These are phyloP conservation scores for Gymnopilus junonius DNA, from an alignment of 768 basidiomycete species.

Conservation along the genomic window DNA sequence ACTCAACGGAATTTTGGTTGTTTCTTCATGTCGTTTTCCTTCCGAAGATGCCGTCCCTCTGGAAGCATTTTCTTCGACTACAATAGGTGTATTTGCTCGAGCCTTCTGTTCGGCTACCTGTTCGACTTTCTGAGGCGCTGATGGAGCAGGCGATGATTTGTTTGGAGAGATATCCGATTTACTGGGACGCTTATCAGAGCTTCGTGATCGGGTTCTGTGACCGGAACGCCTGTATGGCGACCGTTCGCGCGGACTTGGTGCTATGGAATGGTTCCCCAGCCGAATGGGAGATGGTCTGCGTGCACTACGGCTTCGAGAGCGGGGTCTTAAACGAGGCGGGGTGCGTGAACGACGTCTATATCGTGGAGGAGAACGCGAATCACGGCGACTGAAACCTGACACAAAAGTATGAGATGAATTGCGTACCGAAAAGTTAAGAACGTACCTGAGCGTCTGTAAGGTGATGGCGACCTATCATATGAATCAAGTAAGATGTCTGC, in stretches of 20 bases:
- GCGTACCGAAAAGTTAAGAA: background rate
- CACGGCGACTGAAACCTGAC: constrained; percentile 22
- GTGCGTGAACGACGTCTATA: constrained; percentile 25
- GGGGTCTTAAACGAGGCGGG: constrained; percentile 21
- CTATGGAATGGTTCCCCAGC: constrained; percentile 34
- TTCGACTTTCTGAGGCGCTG: background rate
- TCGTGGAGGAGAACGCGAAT: constrained; percentile 32
- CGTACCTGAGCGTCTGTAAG: constrained; percentile 15
- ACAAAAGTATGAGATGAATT: background rate
- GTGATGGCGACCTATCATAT: constrained; percentile 15
- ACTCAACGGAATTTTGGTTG: background rate
- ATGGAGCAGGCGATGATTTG: background rate
- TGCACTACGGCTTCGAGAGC: constrained; percentile 29
- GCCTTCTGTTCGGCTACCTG: background rate
- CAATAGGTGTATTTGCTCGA: background rate
- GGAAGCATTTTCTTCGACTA: background rate
- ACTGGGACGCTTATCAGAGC: constrained; percentile 17
- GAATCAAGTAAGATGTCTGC: background rate
- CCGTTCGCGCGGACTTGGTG: constrained; percentile 24
- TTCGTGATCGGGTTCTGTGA: constrained; percentile 20
- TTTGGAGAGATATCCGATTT: background rate
- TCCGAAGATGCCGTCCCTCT: background rate
- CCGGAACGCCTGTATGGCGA: constrained; percentile 8
- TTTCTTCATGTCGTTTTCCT: background rate
- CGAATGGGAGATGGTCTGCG: constrained; percentile 27